Evolutionary conservation across 352 stramenopile genomes (phyloP).

Genomic region (Halophytophthora batemanensis): DNA sequence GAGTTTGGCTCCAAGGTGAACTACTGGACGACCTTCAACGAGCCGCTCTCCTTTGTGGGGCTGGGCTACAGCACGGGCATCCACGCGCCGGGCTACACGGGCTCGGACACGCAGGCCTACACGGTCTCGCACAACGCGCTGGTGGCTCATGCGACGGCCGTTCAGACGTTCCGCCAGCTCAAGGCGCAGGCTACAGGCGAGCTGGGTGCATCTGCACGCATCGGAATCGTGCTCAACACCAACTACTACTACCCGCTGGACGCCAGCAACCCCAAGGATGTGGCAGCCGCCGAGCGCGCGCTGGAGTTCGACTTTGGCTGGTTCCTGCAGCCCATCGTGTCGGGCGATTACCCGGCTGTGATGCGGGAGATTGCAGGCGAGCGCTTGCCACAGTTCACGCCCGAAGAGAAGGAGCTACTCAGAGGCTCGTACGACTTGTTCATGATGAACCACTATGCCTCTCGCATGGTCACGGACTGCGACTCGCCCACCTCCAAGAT

Average conservation of each 20-base stretch:
- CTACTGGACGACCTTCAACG: constrained; percentile 93
- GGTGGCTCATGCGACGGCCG: constrained; percentile 81
- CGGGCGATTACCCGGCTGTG: constrained; percentile 85
- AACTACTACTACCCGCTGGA: constrained; percentile 76
- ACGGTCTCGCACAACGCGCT: constrained; percentile 80
- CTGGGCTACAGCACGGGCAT: constrained; percentile 51
- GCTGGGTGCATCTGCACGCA: constrained; percentile 56
- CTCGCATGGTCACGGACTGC: constrained; percentile 49
- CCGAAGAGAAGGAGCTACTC: constrained; percentile 55
- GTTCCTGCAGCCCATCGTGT: constrained; percentile 85
- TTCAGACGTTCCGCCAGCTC: constrained; percentile 71
- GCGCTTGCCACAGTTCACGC: constrained; percentile 84
- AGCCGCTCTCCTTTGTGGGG: constrained; percentile 68
- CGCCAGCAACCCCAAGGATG: constrained; percentile 28
- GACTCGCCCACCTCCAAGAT: constrained; percentile 15
- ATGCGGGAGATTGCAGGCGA: constrained; percentile 77
- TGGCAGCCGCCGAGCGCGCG: constrained; percentile 59
- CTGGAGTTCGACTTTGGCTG: constrained; percentile 88
- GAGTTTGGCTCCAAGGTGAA: constrained; percentile 90
- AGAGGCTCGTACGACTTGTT: constrained; percentile 87
- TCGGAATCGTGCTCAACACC: constrained; percentile 87
- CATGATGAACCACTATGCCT: constrained; percentile 92
- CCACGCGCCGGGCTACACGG: constrained; percentile 23
- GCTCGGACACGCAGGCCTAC: constrained; percentile 33
- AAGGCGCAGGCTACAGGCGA: constrained; percentile 9